Base-by-base conservation (phyloP, 2,329 filamentous ascomycete species). In the Sordariomycetes sp. region DNA sequence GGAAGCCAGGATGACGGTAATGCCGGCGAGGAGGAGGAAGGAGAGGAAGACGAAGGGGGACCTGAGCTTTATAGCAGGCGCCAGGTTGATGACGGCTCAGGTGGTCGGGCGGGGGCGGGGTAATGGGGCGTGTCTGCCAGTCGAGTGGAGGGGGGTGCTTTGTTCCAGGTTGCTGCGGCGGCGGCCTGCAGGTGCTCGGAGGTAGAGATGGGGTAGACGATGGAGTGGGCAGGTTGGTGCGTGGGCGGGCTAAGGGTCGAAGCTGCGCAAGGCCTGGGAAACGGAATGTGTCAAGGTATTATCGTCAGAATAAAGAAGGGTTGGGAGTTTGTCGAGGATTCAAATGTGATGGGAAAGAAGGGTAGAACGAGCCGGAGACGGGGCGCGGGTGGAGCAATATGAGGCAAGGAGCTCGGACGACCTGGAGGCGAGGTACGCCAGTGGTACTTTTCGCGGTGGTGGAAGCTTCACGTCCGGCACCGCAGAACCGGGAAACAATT, bases 1-100 rank as follows among this genome's bases (percentile, higher is more conserved):
- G 68, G 80, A 75, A 77, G 87, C 86, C 86, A 90, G 83, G 68
- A 81, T 87, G 79, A 80, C 74, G 73, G 75, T 67, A 58, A 78
- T 71, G 62, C 72, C 70, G 67, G 82, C 66, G 70, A 88, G 78
- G 67, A 87, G 70, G 64, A 84, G 62, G 65, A 85, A 67, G 65
- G 77, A 70, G 18, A 32, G 55, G 53, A 57, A 43, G 57, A 57
- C 28, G 59, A 57, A 43, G 53, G 46, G 51, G 51, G 53, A 52
- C 53, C 53, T 50, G 32, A 35, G 40, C 48, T 57, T 59, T 59
- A 57, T 58, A 53, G 43, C 51, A 11, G 57, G 37, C 50, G 57
- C 57, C 57, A 58, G 57, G 51, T 58, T 58, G 57, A 50, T n/a
- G 46, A 20, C 43, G 43, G 43, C 16, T 48, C 20, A 22, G 43